Evolutionary conservation across 345 rosid species (phyloP), one percentile per base, ranked within the genome.

Genomic region (Trapa bicornis): DNA sequence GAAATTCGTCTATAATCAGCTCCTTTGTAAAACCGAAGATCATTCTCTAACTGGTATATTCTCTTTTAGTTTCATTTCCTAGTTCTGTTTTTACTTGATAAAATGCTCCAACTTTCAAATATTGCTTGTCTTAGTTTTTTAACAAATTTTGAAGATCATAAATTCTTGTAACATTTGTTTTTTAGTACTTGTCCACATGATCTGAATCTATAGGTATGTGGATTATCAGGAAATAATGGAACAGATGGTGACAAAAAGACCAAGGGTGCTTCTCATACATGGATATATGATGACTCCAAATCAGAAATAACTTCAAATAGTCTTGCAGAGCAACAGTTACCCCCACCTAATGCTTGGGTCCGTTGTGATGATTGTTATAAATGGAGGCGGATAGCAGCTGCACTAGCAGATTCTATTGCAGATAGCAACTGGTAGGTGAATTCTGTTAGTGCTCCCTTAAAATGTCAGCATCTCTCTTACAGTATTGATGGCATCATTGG

Each of bases 301-400:
- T 68, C 69, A 67, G 86, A 83, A 58, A 33, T 67, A 48, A 78
- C 72, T 65, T 45, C 81, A 65, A 68, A 74, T 53, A 74, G 62
- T 65, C 65, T 73, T 65, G 69, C 72, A 64, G 83, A 82, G 78
- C 81, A 84, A 72, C 58, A 43, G 70, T 64, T 63, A 64, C 79
- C 82, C 57, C 37, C 71, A 1, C 88, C 83, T 68, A 78, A 73
- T 83, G 97, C 99, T 13, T 94, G 99, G 99, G 99, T 91, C 75
- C 83, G 80, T 37, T 94, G 99, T 80, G 99, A 94, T 78, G 96
- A 84, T 74, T 94, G 97, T 74, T 80, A 75, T 64, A 89, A 94
- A 83, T 94, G 99, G 99, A 83, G 99, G 76, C 89, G 96, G 38
- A 91, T 94, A 71, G 85, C 91, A 52, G 87, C 85, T 78, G 68